phyloP scores from a whole-genome alignment of 2,329 filamentous ascomycete genomes.

The Penicillium sp. region DNA sequence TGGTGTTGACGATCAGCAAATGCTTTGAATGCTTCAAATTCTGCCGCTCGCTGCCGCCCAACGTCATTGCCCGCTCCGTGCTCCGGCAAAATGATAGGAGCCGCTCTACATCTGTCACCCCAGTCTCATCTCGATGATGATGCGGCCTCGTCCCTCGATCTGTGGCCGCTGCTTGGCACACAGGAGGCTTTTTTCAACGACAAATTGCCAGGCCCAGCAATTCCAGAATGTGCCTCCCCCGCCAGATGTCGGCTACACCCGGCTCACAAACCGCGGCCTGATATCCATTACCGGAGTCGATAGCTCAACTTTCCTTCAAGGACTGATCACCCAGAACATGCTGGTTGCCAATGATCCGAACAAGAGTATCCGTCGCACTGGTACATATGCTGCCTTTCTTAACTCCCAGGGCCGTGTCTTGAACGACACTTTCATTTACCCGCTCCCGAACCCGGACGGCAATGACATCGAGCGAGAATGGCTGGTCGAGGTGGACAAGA shows the following conservation, averaged over 20 bases:
- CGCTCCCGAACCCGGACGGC: conserved; percentile 45
- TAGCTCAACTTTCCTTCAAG: conserved; percentile 82
- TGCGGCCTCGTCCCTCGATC: conserved; percentile 33
- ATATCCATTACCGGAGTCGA: conserved; percentile 79
- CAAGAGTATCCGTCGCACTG: conserved; percentile 43
- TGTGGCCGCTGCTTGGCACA: conserved; percentile 34
- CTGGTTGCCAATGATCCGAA: conserved; percentile 47
- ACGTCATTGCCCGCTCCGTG: conserved; percentile 25
- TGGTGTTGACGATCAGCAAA: neutral
- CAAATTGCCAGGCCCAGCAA: conserved; percentile 12
- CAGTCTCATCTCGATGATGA: conserved; percentile 26
- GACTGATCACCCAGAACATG: conserved; percentile 77
- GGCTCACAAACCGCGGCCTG: conserved; percentile 71
- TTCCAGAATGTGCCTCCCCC: conserved; percentile 35
- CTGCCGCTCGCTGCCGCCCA: conserved; percentile 30
- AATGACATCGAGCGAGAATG: conserved; percentile 51
- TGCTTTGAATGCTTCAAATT: conserved; percentile 11
- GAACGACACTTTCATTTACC: conserved; percentile 90
- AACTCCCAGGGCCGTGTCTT: conserved; percentile 82
- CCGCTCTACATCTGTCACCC: conserved; percentile 14
- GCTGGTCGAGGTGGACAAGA: conserved; percentile 79
- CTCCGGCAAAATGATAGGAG: conserved; percentile 25
- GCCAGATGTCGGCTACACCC: conserved; percentile 49
- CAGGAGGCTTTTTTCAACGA: conserved; percentile 34
- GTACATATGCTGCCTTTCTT: conserved; percentile 81